Evolutionary conservation across 805 yeast genomes (phyloP).

Genomic region (Phaffomyces thermotolerans): DNA sequence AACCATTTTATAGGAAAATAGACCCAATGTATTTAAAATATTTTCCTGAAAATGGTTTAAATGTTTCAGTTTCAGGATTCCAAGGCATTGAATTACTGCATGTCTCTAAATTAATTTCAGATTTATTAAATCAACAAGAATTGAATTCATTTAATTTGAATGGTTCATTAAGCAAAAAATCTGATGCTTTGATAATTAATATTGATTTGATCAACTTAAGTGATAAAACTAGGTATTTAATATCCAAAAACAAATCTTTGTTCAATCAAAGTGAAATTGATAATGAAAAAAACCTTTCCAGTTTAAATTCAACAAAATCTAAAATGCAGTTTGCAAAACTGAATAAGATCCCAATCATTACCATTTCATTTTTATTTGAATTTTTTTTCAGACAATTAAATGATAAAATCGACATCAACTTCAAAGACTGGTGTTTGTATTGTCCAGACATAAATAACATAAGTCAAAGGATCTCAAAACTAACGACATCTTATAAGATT

Average conservation of each 20-base stretch:
- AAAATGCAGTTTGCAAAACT: slow-evolving; percentile 52
- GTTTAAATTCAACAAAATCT: slow-evolving; percentile 39
- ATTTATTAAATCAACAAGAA: slow-evolving; percentile 34
- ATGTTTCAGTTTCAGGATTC: slow-evolving; percentile 58
- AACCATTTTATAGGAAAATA: slow-evolving; percentile 29
- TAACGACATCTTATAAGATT: background rate
- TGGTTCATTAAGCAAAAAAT: slow-evolving; percentile 51
- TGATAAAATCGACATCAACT: slow-evolving; percentile 28
- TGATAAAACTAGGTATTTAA: slow-evolving; percentile 20
- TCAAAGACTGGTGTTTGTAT: slow-evolving; percentile 49
- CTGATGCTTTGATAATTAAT: slow-evolving; percentile 36
- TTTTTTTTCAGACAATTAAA: slow-evolving; percentile 22
- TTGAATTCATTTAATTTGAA: background rate
- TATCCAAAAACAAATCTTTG: slow-evolving; percentile 20
- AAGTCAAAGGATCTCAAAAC: slow-evolving; percentile 20
- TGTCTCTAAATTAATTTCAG: slow-evolving; percentile 49
- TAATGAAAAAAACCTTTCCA: slow-evolving; percentile 13
- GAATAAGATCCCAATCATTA: slow-evolving; percentile 53
- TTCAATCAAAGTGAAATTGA: slow-evolving; percentile 17
- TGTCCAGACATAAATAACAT: slow-evolving; percentile 33
- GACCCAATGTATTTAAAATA: slow-evolving; percentile 3
- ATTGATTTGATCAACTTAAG: slow-evolving; percentile 24
- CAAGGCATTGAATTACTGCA: slow-evolving; percentile 72
- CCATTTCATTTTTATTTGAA: slow-evolving; percentile 50
- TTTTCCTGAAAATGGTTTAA: slow-evolving; percentile 10